These are phyloP conservation scores for Amanita jacksonii DNA, from an alignment of 768 basidiomycete species.

Conservation along the genomic window DNA sequence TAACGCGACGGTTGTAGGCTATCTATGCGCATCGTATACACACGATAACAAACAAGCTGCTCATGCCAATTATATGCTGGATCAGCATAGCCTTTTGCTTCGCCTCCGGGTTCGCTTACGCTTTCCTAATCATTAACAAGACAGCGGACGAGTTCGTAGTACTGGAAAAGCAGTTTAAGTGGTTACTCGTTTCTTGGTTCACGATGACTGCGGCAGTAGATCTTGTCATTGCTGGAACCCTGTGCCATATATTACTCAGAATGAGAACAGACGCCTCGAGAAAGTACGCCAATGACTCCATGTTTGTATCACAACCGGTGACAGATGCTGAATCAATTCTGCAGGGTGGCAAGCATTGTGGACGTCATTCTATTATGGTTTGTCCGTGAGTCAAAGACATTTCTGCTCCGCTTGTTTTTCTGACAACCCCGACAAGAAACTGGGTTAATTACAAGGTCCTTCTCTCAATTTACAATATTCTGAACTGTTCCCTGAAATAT, in stretches of 20 bases:
- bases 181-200: constrained; percentile 1
- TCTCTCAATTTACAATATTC: neutral
- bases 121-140: neutral
- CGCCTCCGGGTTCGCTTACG: neutral
- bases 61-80: neutral
- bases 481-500: neutral
- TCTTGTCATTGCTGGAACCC: neutral
- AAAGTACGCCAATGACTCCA: neutral
- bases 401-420: neutral
- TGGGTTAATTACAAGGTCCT: constrained; percentile 4
- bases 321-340: neutral
- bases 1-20: too few relatives aligned
- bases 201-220: neutral
- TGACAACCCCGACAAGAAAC: neutral
- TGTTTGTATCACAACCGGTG: neutral
- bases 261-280: neutral
- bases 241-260: neutral
- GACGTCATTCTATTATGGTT: neutral
- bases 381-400: neutral
- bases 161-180: neutral
- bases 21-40: neutral
- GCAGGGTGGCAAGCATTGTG: neutral
- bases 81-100: neutral
- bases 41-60: neutral
- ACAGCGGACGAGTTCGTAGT: neutral